phyloP scores from a whole-genome alignment of 2,329 filamentous ascomycete species.

The Pochonia chlamydosporia region DNA sequence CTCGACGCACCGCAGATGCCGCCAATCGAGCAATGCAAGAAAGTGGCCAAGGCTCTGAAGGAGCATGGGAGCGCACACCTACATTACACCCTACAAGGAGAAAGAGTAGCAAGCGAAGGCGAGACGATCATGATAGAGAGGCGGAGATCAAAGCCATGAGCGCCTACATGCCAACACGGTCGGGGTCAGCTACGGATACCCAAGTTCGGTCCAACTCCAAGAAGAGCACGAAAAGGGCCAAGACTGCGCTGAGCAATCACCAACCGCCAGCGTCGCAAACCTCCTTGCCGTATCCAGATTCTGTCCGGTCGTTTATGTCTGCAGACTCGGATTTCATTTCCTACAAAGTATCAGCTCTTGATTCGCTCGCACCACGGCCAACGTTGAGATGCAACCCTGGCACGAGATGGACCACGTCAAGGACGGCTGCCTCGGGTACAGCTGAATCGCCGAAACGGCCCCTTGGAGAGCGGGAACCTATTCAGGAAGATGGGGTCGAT shows the following conservation, averaged over 20 bases:
- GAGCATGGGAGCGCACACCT: slow-evolving; percentile 27
- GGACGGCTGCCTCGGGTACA: slow-evolving; percentile 39
- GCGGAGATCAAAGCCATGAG: slow-evolving; percentile 86
- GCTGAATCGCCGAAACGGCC: slow-evolving; percentile 47
- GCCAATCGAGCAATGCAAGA: slow-evolving; percentile 8
- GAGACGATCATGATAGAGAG: slow-evolving; percentile 71
- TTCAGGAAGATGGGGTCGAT: slow-evolving; percentile 55
- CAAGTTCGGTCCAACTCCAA: slow-evolving; percentile 56
- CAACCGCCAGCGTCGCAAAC: slow-evolving; percentile 64
- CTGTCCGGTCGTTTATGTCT: slow-evolving; percentile 71
- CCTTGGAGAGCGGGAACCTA: slow-evolving; percentile 43
- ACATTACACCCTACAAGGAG: slow-evolving; percentile 58
- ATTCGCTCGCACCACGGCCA: slow-evolving; percentile 78
- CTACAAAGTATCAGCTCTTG: slow-evolving; percentile 75
- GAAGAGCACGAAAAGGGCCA: slow-evolving; percentile 61
- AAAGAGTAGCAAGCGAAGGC: slow-evolving; percentile 71
- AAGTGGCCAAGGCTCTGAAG: slow-evolving; percentile 3
- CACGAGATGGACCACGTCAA: slow-evolving; percentile 48
- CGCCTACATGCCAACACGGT: slow-evolving; percentile 59
- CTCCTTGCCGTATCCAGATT: slow-evolving; percentile 68
- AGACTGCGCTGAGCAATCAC: slow-evolving; percentile 46
- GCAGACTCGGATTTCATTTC: slow-evolving; percentile 65
- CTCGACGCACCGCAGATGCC: slow-evolving; percentile 7
- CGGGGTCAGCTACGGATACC: slow-evolving; percentile 54
- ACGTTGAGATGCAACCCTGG: slow-evolving; percentile 70